A percentile compares a stretch with the other conserved stretches of the same genome.
Evolutionary conservation across 345 rosid species (phyloP).

Genomic region (Anacardium occidentale): DNA sequence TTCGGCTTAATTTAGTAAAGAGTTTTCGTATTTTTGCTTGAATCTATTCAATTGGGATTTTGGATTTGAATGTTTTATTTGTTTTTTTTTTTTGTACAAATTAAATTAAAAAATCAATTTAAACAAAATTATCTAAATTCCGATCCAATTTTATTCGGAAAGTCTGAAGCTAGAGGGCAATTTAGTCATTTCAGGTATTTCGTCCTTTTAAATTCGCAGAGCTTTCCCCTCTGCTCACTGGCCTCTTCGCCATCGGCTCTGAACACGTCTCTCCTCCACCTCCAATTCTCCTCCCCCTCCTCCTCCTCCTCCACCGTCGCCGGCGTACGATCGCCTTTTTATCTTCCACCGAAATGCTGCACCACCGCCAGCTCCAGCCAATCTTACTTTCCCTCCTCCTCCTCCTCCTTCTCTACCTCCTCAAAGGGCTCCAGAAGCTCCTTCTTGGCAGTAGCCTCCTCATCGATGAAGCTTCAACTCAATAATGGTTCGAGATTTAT

Average conservation of each 20-base stretch:
- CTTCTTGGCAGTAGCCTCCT: slow-evolving; percentile 7
- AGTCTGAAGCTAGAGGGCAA: too few relatives aligned
- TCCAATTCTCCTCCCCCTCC: slow-evolving; percentile 20
- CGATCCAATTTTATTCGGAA: too few relatives aligned
- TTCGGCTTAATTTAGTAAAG: too few relatives aligned
- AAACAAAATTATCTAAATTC: too few relatives aligned
- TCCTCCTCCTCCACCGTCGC: too few relatives aligned
- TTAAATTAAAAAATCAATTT: too few relatives aligned
- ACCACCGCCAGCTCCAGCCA: too few relatives aligned
- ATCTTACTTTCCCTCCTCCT: slow-evolving; percentile 15
- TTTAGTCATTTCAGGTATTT: background rate
- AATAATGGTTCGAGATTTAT: slow-evolving; percentile 15
- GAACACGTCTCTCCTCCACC: slow-evolving; percentile 35
- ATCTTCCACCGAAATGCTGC: slow-evolving; percentile 16
- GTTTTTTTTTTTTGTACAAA: too few relatives aligned
- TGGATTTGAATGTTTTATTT: too few relatives aligned
- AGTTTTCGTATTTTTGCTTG: too few relatives aligned
- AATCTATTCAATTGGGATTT: too few relatives aligned
- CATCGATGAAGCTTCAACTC: slow-evolving; percentile 1
- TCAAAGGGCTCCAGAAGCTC: slow-evolving; percentile 4
- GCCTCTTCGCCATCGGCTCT: background rate
- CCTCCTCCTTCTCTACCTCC: slow-evolving; percentile 7
- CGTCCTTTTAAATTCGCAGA: too few relatives aligned
- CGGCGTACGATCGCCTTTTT: slow-evolving; percentile 35
- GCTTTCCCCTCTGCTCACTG: background rate